A percentile compares a stretch with the other conserved stretches of the same genome.
phyloP scores from a whole-genome alignment of 495 filamentous ascomycete species.

The Penicillium canescens region DNA sequence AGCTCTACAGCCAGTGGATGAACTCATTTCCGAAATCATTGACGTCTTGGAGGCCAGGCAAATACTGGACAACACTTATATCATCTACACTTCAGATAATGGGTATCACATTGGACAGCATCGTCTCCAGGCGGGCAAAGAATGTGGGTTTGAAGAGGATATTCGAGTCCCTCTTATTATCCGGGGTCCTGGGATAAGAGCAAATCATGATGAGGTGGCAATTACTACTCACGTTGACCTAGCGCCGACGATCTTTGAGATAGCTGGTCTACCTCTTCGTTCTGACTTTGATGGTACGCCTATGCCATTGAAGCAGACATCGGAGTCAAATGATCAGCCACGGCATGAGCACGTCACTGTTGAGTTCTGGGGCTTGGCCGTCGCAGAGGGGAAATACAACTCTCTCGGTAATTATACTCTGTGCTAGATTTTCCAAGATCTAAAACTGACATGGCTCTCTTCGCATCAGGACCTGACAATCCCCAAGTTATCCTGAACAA shows the following conservation, averaged over 20 bases:
- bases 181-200: conserved; percentile 54
- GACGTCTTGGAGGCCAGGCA: conserved; percentile 51
- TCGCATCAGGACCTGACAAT: conserved; percentile 20
- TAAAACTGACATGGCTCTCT: background rate
- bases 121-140: conserved; percentile 68
- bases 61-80: conserved; percentile 67
- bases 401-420: too few relatives aligned
- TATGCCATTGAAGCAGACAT: conserved; percentile 46
- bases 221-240: conserved; percentile 71
- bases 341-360: conserved; percentile 67
- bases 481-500: conserved; percentile 45
- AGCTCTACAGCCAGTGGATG: conserved; percentile 67
- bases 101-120: conserved; percentile 78
- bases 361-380: conserved; percentile 61
- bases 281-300: conserved; percentile 61
- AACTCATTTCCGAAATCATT: conserved; percentile 58
- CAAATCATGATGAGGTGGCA: conserved; percentile 44
- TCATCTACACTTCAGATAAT: conserved; percentile 74
- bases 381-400: conserved; percentile 55
- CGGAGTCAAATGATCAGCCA: too few relatives aligned
- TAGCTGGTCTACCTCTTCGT: conserved; percentile 45
- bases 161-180: conserved; percentile 68
- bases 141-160: conserved; percentile 71
- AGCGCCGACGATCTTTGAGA: conserved; percentile 62
- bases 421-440: too few relatives aligned